A percentile compares a stretch with the other conserved stretches of the same genome.
These are phyloP conservation scores for Naganishia albida DNA, from an alignment of 1,284 basidiomycete genomes.

Conservation along the genomic window DNA sequence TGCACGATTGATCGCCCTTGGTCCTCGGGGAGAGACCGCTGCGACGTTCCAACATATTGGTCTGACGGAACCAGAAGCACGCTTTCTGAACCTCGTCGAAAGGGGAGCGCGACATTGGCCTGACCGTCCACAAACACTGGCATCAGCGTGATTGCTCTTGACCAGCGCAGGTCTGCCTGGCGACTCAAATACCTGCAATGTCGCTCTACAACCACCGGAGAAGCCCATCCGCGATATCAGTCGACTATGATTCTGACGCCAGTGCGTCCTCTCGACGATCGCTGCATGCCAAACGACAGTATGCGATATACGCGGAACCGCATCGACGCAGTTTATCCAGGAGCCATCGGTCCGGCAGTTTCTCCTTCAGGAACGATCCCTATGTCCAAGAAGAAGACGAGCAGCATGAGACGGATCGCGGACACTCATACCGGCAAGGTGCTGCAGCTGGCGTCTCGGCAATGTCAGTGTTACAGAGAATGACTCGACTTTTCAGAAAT, in stretches of 20 bases:
- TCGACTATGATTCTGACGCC: slow-evolving; percentile 16
- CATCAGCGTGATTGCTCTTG: too few species aligned
- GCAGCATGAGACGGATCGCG: slow-evolving; percentile 2
- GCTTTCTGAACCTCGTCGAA: too few species aligned
- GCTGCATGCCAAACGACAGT: slow-evolving; percentile 1
- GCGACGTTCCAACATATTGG: too few species aligned
- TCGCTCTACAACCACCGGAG: slow-evolving; percentile 1
- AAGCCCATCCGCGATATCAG: neutral
- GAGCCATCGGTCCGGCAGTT: neutral
- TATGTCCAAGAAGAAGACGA: neutral
- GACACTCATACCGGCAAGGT: neutral
- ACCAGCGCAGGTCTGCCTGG: too few species aligned
- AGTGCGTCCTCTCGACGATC: slow-evolving; percentile 9
- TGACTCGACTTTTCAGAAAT: slow-evolving; percentile 2
- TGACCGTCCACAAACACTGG: too few species aligned
- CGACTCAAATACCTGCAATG: neutral
- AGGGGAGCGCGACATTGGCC: too few species aligned
- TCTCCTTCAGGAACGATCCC: too few species aligned
- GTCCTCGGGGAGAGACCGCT: too few species aligned
- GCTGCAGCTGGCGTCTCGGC: neutral
- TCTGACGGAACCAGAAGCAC: too few species aligned
- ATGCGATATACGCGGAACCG: neutral
- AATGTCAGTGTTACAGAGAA: neutral
- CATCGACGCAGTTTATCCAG: slow-evolving; percentile 11
- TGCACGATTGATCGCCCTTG: too few species aligned